Evolutionary conservation across 2,329 filamentous ascomycete species (phyloP).

Genomic region (Eutypa lata): DNA sequence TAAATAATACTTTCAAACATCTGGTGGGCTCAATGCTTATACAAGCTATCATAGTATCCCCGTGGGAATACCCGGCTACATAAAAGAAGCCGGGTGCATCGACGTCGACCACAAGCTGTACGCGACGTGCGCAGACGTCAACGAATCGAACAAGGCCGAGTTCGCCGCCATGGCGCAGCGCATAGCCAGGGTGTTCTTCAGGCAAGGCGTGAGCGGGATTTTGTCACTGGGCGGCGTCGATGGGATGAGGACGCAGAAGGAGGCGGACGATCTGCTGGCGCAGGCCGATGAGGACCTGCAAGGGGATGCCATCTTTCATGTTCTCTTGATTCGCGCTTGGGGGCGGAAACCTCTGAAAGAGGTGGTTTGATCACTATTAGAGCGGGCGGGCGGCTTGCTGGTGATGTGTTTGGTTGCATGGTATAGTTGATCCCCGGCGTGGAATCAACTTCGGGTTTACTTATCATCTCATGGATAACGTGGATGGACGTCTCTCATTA

Average conservation of each 20-base stretch:
- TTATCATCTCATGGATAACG: too few species aligned
- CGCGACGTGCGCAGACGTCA: slow-evolving; percentile 4
- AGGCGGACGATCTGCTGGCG: slow-evolving; percentile 10
- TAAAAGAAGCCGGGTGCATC: slow-evolving; percentile 9
- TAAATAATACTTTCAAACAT: too few species aligned
- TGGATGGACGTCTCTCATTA: too few species aligned
- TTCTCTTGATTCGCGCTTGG: slow-evolving; percentile 12
- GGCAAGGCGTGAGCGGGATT: slow-evolving; percentile 11
- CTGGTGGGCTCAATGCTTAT: too few species aligned
- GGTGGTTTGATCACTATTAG: too few species aligned
- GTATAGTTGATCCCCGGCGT: too few species aligned
- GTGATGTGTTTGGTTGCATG: too few species aligned
- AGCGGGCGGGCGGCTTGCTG: too few species aligned
- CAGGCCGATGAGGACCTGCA: slow-evolving; percentile 2
- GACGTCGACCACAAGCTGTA: slow-evolving; percentile 11
- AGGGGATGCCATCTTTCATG: slow-evolving; percentile 5
- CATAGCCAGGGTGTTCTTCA: neutral
- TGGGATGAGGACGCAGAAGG: slow-evolving; percentile 10
- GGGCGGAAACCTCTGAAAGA: slow-evolving; percentile 6
- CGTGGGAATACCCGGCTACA: slow-evolving; percentile 9
- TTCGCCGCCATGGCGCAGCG: slow-evolving; percentile 3
- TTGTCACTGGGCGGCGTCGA: slow-evolving; percentile 11
- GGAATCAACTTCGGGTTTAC: too few species aligned
- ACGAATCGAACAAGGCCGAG: slow-evolving; percentile 5
- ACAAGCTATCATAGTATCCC: slow-evolving; percentile 6